These are phyloP conservation scores for Antitrichia curtipendula DNA, from an alignment of 225 moss, liverwort and hornwort species.

Conservation along the genomic window DNA sequence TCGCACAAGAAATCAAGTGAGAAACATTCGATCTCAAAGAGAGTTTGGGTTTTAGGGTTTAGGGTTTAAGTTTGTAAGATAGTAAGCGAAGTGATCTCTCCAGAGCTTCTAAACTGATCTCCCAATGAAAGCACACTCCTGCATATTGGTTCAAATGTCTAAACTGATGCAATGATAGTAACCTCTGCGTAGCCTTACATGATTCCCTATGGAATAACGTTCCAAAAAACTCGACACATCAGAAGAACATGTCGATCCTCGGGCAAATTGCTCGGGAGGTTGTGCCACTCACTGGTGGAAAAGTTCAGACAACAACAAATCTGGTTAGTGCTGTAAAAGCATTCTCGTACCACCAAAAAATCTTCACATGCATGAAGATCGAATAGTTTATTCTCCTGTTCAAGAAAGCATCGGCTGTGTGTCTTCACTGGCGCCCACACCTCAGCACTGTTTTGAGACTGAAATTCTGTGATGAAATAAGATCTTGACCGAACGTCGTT, in stretches of 20 bases:
- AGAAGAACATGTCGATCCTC: background rate
- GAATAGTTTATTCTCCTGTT: rapidly evolving
- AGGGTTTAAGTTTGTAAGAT: too few species aligned
- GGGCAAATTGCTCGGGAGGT: rapidly evolving
- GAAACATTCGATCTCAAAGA: background rate
- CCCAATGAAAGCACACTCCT: background rate
- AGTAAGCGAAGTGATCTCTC: background rate
- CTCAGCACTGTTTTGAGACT: too few species aligned
- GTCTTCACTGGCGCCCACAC: too few species aligned
- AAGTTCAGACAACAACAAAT: background rate
- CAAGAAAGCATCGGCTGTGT: background rate
- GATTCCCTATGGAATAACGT: background rate
- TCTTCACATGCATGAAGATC: background rate
- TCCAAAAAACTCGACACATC: background rate
- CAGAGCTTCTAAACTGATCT: background rate
- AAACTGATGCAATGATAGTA: too few species aligned
- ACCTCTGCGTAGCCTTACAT: background rate
- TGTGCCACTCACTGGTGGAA: background rate
- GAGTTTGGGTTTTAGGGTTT: background rate
- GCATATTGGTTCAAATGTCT: too few species aligned
- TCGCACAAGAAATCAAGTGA: background rate
- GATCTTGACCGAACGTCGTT: too few species aligned
- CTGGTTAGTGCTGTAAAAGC: too few species aligned
- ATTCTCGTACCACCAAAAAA: background rate
- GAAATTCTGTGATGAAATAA: too few species aligned